Evolutionary conservation across 2,329 filamentous ascomycete species (phyloP), one percentile per base, ranked within the genome.

Genomic region (Stachybotrys chartarum): DNA sequence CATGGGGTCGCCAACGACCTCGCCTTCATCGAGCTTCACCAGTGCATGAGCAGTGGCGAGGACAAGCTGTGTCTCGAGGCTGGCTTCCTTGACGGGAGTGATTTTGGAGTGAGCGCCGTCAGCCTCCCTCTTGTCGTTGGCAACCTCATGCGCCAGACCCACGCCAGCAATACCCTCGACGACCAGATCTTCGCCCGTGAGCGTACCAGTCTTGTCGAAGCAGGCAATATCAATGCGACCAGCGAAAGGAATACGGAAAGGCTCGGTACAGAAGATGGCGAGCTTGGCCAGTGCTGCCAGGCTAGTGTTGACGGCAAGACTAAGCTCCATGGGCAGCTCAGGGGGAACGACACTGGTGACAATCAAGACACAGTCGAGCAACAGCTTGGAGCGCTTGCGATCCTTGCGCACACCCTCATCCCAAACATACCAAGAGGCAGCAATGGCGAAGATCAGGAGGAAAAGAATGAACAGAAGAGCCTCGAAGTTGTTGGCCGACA

Each of bases 381-480:
- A 83, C 45, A 99, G 84, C 82, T 99, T 99, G 50, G 93, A 97
- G 61, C 94, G 87, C 78, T 99, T 97, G 69, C 94, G 88, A 67
- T 97, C 93, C 75, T 89, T 91, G 69, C 83, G 82, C 54, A 99
- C 93, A 76, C 94, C 95, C 73, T 99, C 93, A 59, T 92, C 85
- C 94, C 94, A 99, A 57, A 99, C 94, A 71, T 99, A 99, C 92
- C 94, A 97, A 12, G 94, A 96, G 53, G 94, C 94, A 55, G 94
- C 95, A 69, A 99, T 84, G 64, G 95, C 95, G 75, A 99, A 99
- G 64, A 97, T 83, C 54, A 96, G 83, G 31, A 99, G 82, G 80
- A 99, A 99, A 57, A 99, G 81, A 62, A 99, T 99, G 77, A 99
- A 99, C 58, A 96, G 81, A n/a, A 99, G 77, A 1, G 94, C 94